phyloP scores from a whole-genome alignment of 2,329 filamentous ascomycete genomes.

The Elsinoe arachidis region DNA sequence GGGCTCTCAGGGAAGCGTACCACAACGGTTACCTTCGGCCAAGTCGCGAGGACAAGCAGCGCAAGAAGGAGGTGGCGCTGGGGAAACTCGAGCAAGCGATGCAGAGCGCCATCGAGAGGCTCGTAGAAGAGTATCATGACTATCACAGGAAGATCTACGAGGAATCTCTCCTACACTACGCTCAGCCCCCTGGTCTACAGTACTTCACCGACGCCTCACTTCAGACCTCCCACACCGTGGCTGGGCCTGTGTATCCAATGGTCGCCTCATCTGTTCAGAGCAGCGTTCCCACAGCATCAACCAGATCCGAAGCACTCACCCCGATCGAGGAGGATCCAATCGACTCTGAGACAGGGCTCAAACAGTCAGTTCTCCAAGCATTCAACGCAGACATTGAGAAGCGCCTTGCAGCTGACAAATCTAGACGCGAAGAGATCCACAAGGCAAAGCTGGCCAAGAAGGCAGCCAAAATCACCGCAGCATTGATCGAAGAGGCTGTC shows the following conservation, averaged over 20 bases:
- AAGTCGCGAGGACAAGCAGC: too few relatives aligned
- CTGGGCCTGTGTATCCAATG: neutral
- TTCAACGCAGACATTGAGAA: neutral
- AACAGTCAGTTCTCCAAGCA: neutral
- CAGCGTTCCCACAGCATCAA: neutral
- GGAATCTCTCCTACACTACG: neutral
- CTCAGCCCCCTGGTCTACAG: neutral
- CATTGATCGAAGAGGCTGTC: neutral
- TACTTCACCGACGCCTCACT: too few relatives aligned
- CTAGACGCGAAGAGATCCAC: neutral
- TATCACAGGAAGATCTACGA: neutral
- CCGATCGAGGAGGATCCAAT: neutral
- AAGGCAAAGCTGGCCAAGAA: neutral
- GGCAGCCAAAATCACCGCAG: neutral
- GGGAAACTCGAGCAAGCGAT: neutral
- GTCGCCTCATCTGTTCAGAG: neutral
- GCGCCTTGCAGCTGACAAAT: neutral
- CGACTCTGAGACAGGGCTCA: neutral
- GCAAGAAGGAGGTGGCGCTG: neutral
- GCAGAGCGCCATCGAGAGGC: neutral
- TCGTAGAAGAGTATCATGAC: neutral
- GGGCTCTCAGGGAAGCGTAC: too few relatives aligned
- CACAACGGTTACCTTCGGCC: too few relatives aligned
- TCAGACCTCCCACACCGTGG: too few relatives aligned
- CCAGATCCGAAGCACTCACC: neutral